Percentiles rank a stretch among this genome's conserved stretches.
Conservation (phyloP, 768 basidiomycete species). For the Suillus weaverae region DNA sequence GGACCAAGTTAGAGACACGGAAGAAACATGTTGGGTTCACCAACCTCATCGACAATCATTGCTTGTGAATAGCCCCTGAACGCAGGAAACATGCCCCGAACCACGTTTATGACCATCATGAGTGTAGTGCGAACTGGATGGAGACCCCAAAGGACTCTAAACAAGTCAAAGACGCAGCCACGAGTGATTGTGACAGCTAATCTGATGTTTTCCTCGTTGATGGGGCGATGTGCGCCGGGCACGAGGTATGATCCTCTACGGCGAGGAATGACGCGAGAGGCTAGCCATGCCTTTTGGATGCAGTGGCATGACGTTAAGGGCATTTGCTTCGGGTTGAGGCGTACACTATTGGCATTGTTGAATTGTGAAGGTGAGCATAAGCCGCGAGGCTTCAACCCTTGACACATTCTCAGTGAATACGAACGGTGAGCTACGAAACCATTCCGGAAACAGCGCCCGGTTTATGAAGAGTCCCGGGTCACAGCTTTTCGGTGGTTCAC, state of each 20-base stretch:
- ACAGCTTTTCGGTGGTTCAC: conserved; percentile 34
- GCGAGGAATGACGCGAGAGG: conserved; percentile 52
- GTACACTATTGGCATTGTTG: conserved; percentile 2
- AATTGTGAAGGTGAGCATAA: conserved; percentile 17
- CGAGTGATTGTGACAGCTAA: conserved; percentile 58
- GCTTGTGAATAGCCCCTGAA: conserved; percentile 87
- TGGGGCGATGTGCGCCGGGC: conserved; percentile 69
- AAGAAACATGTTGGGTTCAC: conserved; percentile 24
- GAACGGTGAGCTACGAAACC: conserved; percentile 15
- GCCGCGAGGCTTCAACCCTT: conserved; percentile 22
- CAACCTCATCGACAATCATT: conserved; percentile 79
- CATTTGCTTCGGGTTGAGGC: conserved; percentile 2
- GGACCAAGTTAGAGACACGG: conserved; percentile 5
- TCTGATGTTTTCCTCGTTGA: conserved; percentile 54
- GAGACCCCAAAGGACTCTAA: conserved; percentile 48
- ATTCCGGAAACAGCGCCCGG: conserved; percentile 18
- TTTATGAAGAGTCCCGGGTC: conserved; percentile 31
- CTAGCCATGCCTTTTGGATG: conserved; percentile 52
- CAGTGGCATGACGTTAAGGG: conserved; percentile 17
- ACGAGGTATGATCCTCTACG: conserved; percentile 48
- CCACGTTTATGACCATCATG: conserved; percentile 68
- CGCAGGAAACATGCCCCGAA: conserved; percentile 77
- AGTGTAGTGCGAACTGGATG: conserved; percentile 72
- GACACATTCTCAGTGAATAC: conserved; percentile 24
- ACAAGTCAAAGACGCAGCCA: conserved; percentile 55